Base-by-base conservation (phyloP, 805 yeast genomes). In the Zygosaccharomyces pseudorouxii region DNA sequence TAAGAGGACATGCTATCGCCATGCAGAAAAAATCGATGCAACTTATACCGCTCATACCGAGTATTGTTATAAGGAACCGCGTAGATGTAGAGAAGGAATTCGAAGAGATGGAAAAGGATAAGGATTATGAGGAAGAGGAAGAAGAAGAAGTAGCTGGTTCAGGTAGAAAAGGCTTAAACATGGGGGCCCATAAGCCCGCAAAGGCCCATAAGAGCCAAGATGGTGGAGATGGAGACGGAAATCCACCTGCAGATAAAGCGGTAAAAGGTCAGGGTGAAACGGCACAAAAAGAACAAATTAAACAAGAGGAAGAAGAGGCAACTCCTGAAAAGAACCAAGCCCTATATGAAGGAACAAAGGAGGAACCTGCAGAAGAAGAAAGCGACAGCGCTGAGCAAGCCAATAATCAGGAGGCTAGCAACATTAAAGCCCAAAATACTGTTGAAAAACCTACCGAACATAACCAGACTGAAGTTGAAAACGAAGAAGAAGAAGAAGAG, bases 1-100 rank as follows among this genome's bases (percentile, higher is more conserved):
- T 93, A 39, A 74, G 99, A 42, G 86, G 81, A 0, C 97, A 93
- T 69, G 99, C 99, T 0, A 68, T 86, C 42, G 97, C 97, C 1
- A 95, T 93, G 99, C 95, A 89, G 58, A 89, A 89, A 68, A 88
- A 86, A 62, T 82, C 98, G 0, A 64, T 80, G 45, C 75, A 81
- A 41, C 72, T 93, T 45, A 76, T 81, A 5, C 96, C 96, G 0
- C 71, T 88, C 52, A 92, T 93, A 35, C 99, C 99, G 0, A 95
- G 93, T 59, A 87, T 93, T 46, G 76, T 79, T 0, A 77, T 93
- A 4, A 75, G 89, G 55, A 89, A 79, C 58, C 68, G 92, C 42
- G 72, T 82, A 0, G 93, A 86, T 45, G 78, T 84, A 6, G 93
- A 86, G 55, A 75, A 71, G 53, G 90, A 84, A 57, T 80, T 83